These are phyloP conservation scores for Sclerotinia sclerotiorum DNA, from an alignment of 2,329 filamentous ascomycete genomes.

Conservation along the genomic window DNA sequence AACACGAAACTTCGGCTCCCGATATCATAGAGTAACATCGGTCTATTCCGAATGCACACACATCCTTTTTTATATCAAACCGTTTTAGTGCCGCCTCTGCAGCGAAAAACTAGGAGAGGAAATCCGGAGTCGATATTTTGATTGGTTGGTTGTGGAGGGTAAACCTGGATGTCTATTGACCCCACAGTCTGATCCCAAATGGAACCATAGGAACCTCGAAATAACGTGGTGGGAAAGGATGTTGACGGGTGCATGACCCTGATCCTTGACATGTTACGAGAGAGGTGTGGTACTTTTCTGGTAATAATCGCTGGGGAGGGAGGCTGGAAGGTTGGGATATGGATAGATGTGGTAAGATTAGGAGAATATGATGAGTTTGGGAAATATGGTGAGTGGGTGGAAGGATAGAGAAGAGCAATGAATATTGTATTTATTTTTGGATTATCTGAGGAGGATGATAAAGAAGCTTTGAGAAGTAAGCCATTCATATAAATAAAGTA, in stretches of 20 bases:
- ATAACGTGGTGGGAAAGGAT: constrained; percentile 22
- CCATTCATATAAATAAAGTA: not conserved
- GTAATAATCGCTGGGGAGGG: not conserved
- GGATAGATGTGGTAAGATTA: not conserved
- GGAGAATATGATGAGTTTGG: not conserved
- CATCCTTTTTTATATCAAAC: not conserved
- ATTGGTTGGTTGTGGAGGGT: not conserved
- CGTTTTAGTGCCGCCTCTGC: not conserved
- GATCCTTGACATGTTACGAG: constrained; percentile 16
- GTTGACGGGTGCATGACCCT: constrained; percentile 15
- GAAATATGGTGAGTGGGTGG: not conserved
- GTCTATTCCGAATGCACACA: not conserved
- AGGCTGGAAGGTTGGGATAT: not conserved
- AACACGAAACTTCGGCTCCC: not conserved
- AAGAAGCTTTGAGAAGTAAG: constrained; percentile 2
- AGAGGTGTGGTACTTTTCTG: not conserved
- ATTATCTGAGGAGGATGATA: no score
- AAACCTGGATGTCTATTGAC: not conserved
- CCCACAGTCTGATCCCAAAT: constrained; percentile 20
- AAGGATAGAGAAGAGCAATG: no score
- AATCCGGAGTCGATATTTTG: not conserved
- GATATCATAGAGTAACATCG: not conserved
- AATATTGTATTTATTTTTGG: not conserved
- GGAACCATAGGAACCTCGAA: constrained; percentile 15
- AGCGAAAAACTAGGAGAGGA: no score